These are phyloP conservation scores for Alternaria viburni DNA, from an alignment of 2,329 filamentous ascomycete species.

Conservation along the genomic window DNA sequence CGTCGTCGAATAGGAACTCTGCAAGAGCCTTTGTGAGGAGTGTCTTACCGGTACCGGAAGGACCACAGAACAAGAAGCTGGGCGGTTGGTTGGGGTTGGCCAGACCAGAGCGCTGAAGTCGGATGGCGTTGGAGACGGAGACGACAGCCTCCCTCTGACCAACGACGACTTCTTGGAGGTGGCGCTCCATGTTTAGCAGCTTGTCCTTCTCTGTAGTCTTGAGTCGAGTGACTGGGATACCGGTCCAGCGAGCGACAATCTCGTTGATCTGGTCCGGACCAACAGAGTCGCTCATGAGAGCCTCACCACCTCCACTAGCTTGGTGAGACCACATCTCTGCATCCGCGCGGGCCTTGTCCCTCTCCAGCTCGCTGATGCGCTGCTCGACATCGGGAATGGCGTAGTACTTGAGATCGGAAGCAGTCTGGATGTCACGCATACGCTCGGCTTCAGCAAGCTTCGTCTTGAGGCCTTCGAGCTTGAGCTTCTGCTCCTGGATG, in stretches of 20 bases:
- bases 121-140: conserved; percentile 94
- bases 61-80: conserved; percentile 98
- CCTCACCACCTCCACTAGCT: conserved; percentile 64
- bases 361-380: conserved; percentile 81
- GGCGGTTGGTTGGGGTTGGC: conserved; percentile 96
- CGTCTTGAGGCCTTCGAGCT: conserved; percentile 88
- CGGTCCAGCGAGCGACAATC: conserved; percentile 97
- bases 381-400: conserved; percentile 91
- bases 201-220: conserved; percentile 98
- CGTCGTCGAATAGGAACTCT: conserved; percentile 96
- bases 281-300: conserved; percentile 90
- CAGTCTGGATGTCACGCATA: conserved; percentile 80
- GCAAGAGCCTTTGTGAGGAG: conserved; percentile 95
- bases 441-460: conserved; percentile 94
- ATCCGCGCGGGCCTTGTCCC: conserved; percentile 79
- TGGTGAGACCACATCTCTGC: conserved; percentile 63
- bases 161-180: conserved; percentile 82
- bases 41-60: conserved; percentile 97
- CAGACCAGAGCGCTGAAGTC: conserved; percentile 91
- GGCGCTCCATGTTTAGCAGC: conserved; percentile 94
- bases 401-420: conserved; percentile 95
- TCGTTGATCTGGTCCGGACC: conserved; percentile 99
- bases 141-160: conserved; percentile 93
- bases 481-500: conserved; percentile 93
- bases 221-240: conserved; percentile 92